phyloP scores from a whole-genome alignment of 148 eudicot species.

The Nepenthes mirabilis region DNA sequence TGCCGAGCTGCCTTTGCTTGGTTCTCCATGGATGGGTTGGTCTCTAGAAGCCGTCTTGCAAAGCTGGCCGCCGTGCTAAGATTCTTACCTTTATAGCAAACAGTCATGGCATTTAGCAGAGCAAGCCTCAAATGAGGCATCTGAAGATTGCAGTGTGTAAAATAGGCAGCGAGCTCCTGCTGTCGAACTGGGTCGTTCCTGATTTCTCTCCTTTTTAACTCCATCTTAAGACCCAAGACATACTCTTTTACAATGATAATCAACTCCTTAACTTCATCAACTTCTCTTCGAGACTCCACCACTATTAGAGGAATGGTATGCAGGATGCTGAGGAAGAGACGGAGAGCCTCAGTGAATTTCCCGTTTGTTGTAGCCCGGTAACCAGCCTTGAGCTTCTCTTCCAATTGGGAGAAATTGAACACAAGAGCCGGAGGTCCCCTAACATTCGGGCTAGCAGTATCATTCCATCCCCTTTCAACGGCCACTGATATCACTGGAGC shows the following conservation, averaged over 20 bases:
- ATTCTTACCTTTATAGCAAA: slow-evolving; percentile 61
- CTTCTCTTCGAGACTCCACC: slow-evolving; percentile 39
- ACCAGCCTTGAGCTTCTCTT: slow-evolving; percentile 34
- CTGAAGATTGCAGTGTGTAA: slow-evolving; percentile 95
- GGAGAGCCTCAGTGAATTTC: slow-evolving; percentile 30
- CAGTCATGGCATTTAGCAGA: slow-evolving; percentile 62
- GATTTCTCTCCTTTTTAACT: slow-evolving; percentile 34
- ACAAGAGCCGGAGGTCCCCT: slow-evolving; percentile 35
- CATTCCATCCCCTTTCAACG: slow-evolving; percentile 31
- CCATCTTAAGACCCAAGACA: slow-evolving; percentile 37
- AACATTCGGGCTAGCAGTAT: slow-evolving; percentile 30
- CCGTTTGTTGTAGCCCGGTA: slow-evolving; percentile 32
- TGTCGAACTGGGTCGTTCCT: slow-evolving; percentile 60
- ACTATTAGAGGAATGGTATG: slow-evolving; percentile 30
- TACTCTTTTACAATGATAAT: slow-evolving; percentile 33
- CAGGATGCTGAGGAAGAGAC: slow-evolving; percentile 24
- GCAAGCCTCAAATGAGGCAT: slow-evolving; percentile 79
- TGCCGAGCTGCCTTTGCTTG: slow-evolving; percentile 64
- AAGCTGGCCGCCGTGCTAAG: slow-evolving; percentile 67
- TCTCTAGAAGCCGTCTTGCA: slow-evolving; percentile 75
- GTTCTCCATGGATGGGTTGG: slow-evolving; percentile 61
- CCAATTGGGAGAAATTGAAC: slow-evolving; percentile 31
- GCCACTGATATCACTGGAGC: slow-evolving; percentile 29
- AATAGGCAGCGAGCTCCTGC: slow-evolving; percentile 92
- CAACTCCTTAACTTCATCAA: slow-evolving; percentile 39